These are phyloP conservation scores for Hypoxylon sp. DNA, from an alignment of 2,329 filamentous ascomycete genomes.

Conservation along the genomic window DNA sequence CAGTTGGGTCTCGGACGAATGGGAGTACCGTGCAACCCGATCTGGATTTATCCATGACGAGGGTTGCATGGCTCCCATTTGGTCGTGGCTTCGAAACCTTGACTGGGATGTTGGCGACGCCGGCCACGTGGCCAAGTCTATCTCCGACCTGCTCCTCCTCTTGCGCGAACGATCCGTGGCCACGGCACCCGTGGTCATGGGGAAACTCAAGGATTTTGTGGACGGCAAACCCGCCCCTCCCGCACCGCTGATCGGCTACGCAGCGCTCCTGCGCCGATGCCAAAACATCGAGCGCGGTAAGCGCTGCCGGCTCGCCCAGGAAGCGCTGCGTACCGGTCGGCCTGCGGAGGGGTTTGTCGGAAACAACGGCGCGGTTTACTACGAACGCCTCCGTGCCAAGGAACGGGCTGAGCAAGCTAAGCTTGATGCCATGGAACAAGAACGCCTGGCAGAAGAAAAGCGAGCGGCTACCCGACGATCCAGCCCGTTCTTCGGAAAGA, in stretches of 20 bases:
- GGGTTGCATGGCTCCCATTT: not conserved
- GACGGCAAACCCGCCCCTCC: not conserved
- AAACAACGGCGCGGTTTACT: not conserved
- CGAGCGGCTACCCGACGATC: too few relatives aligned
- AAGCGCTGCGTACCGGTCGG: not conserved
- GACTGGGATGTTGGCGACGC: slow-evolving; percentile 7
- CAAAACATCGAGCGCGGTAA: not conserved
- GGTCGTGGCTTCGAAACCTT: not conserved
- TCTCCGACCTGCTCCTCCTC: not conserved
- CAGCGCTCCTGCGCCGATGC: not conserved
- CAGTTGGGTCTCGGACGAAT: not conserved
- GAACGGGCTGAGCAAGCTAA: not conserved
- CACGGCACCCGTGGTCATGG: not conserved
- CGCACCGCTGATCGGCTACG: not conserved
- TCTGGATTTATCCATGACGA: not conserved
- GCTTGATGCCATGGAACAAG: not conserved
- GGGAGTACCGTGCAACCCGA: not conserved
- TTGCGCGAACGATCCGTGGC: not conserved
- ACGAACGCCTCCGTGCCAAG: not conserved
- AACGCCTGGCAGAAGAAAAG: not conserved
- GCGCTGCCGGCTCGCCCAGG: too few relatives aligned
- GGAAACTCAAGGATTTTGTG: not conserved
- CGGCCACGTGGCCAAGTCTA: not conserved
- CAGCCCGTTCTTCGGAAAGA: too few relatives aligned
- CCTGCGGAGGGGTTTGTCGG: not conserved